Evolutionary conservation across 805 yeast species (phyloP), one percentile per base, ranked within the genome.

Genomic region (Suhomyces kilbournensis): DNA sequence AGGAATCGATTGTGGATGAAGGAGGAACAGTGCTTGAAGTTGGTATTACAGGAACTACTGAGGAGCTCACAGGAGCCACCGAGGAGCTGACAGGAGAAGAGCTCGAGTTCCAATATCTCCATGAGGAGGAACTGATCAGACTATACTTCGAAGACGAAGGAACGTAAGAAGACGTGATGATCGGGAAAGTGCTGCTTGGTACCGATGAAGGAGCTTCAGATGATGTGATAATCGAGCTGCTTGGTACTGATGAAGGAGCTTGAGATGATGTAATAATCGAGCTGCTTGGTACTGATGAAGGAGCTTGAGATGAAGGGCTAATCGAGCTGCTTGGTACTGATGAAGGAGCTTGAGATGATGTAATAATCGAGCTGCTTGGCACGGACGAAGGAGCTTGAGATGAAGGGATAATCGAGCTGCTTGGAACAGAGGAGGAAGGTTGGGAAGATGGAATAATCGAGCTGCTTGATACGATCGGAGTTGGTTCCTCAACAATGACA

Each of bases 401-500:
- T 22, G 22, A 22, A 3, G 22, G 22, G 22, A 22, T 22, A 22
- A 22, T 4, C 3, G 22, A 22, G 22, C 22, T 22, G 22, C 22
- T 22, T 22, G 22, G 22, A 22, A 22, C 4, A 22, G 22, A 22
- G 4, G 22, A 22, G 4, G 22, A 4, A 22, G 22, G 7, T 22
- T 22, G 25, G 2, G 25, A 22, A 3, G 25, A 22, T 4, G 25
- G 4, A 7, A 22, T 22, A 5, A 22, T 4, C 4, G 25, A 22
- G 25, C 25, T 22, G 25, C 25, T 22, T 22, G 25, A 5, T 22
- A 22, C 25, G 6, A 17, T 50, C 0, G 59, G 51, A 25, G 44
- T 30, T 17, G 63, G 63, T 14, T 58, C 58, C 4, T 53, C 49
- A 12, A 57, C 53, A 19, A 44, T 49, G 34, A 57, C 49, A 20